A percentile compares a stretch with the other conserved stretches of the same genome.
phyloP scores from a whole-genome alignment of 345 rosid genomes.

The Sapria himalayana region DNA sequence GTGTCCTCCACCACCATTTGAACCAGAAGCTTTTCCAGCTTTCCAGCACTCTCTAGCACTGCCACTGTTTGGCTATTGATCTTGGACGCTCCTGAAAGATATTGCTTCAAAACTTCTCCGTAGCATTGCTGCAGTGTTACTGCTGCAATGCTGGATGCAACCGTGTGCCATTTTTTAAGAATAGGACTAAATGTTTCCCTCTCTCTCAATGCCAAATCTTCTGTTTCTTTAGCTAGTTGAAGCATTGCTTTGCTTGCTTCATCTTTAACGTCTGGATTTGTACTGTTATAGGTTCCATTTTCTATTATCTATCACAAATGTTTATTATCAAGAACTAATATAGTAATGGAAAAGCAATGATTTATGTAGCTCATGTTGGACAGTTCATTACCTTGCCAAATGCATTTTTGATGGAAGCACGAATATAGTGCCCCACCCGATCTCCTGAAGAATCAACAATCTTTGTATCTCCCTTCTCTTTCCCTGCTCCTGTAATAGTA shows the following conservation, averaged over 20 bases:
- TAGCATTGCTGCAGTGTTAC: constrained; percentile 57
- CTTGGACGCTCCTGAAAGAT: constrained; percentile 24
- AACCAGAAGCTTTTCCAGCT: constrained; percentile 60
- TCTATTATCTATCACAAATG: constrained; percentile 31
- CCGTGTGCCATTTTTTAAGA: constrained; percentile 53
- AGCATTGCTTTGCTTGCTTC: constrained; percentile 37
- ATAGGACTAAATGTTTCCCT: constrained; percentile 57
- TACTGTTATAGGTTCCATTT: constrained; percentile 19
- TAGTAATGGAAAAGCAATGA: neutral
- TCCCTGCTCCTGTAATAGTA: constrained; percentile 20
- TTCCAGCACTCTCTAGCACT: constrained; percentile 57
- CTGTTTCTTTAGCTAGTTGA: constrained; percentile 51
- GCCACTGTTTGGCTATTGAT: constrained; percentile 34
- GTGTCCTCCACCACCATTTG: constrained; percentile 86
- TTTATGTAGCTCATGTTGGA: neutral
- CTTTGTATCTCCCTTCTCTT: constrained; percentile 24
- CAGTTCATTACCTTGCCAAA: constrained; percentile 31
- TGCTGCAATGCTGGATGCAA: constrained; percentile 44
- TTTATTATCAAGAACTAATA: neutral
- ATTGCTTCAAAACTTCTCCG: constrained; percentile 51
- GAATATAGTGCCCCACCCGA: constrained; percentile 48
- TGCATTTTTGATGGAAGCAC: constrained; percentile 50
- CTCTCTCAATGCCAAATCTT: constrained; percentile 57
- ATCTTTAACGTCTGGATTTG: constrained; percentile 19
- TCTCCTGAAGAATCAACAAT: constrained; percentile 28